Evolutionary conservation across 352 stramenopile species (phyloP), one percentile per base, ranked within the genome.

Genomic region (Blastocystis sp.): DNA sequence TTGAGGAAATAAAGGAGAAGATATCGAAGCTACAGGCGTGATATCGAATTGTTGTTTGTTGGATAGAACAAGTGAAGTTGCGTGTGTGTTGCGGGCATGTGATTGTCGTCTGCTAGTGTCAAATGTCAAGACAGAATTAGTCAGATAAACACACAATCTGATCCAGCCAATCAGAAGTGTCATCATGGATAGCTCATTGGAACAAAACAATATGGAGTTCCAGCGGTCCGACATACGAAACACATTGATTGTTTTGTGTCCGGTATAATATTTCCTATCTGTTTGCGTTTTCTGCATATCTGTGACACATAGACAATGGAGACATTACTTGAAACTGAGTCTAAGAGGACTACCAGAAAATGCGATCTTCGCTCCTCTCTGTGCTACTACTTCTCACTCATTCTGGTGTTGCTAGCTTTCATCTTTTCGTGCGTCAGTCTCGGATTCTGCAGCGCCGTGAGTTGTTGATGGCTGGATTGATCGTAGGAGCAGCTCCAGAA

Each of bases 361-460:
- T 59, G 37, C 65, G 65, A 76, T 76, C 65, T 76, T n/a, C 65
- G 65, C 37, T 55, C 65, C 4, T 76, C 65, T 30, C 65, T 76
- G 11, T 76, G 65, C 65, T 76, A 76, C 39, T 76, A 76, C 39
- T n/a, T 76, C 6, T 76, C 65, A 11, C 53, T 76, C 20, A 76
- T 76, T 20, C 39, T 76, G 65, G 37, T 76, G 4, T 43, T 76
- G 20, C 11, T 54, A 0, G 39, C 65, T 6, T 76, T 76, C 65
- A 76, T 76, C 37, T 24, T 76, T 1, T 56, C 37, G 11, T 76
- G 65, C 65, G 9, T 76, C 9, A 76, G 65, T 55, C 34, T 76
- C 7, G 65, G 65, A 53, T 55, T 76, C 37, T 76, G 65, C 65
- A 76, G 65, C 65, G 45, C 24, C 6, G 65, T 76, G 11, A 30